Evolutionary conservation across 2,329 filamentous ascomycete genomes (phyloP).

Genomic region (Xylaria sp.): DNA sequence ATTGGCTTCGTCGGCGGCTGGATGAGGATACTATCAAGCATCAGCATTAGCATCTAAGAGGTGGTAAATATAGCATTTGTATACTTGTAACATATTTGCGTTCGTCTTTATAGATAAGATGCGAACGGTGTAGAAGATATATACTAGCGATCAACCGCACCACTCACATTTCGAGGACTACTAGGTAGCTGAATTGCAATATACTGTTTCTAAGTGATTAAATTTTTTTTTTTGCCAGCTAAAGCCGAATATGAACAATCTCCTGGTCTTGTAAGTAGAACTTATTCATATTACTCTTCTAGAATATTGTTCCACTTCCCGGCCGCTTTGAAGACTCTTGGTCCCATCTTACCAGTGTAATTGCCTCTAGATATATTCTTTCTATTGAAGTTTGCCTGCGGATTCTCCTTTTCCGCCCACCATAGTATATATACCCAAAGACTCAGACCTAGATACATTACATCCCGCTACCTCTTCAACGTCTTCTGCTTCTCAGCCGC

Average conservation of each 20-base stretch:
- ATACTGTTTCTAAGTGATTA: not conserved
- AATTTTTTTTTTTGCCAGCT: not conserved
- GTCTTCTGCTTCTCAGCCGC: constrained; percentile 93
- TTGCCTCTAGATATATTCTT: not conserved
- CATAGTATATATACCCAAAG: not conserved
- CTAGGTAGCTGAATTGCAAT: not conserved
- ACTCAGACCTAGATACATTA: not conserved
- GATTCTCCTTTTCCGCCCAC: not conserved
- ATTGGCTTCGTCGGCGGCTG: constrained; percentile 69
- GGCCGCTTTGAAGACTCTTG: not conserved
- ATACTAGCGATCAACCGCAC: not conserved
- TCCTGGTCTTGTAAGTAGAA: not conserved
- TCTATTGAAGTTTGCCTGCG: not conserved
- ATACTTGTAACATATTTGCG: constrained; percentile 7
- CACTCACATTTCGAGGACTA: not conserved
- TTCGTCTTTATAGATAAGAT: not conserved
- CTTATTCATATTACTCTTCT: not conserved
- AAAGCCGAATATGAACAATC: not conserved
- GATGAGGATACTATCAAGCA: constrained; percentile 37
- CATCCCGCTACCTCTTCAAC: constrained; percentile 62
- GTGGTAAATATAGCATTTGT: constrained; percentile 3
- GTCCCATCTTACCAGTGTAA: not conserved
- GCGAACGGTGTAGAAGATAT: not conserved
- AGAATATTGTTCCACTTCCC: not conserved
- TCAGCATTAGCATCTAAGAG: not conserved